Evolutionary conservation across 1,284 basidiomycete species (phyloP).

Genomic region (Leccinum idahoense): DNA sequence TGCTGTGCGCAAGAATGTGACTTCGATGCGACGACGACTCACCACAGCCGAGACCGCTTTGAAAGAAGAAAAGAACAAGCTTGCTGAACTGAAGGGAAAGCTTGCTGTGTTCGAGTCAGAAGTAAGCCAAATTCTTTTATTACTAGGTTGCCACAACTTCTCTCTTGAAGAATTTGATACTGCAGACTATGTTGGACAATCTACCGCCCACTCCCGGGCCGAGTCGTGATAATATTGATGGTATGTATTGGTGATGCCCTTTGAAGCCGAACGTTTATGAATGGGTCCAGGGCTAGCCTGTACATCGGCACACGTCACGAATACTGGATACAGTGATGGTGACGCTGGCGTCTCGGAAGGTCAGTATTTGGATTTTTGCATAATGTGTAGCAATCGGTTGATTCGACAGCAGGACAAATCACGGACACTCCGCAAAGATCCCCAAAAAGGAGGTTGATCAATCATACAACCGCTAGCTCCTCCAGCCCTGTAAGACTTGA

Average conservation of each 20-base stretch:
- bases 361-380: too few relatives aligned
- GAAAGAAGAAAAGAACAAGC: background rate
- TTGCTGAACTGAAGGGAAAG: background rate
- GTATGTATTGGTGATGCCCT: too few relatives aligned
- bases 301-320: too few relatives aligned
- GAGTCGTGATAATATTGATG: too few relatives aligned
- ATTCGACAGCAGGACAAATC: background rate
- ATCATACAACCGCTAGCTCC: background rate
- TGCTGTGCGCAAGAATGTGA: background rate
- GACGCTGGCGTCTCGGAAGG: too few relatives aligned
- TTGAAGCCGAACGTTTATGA: too few relatives aligned
- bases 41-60: background rate
- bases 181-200: background rate
- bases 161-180: background rate
- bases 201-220: background rate
- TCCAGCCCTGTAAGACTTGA: background rate
- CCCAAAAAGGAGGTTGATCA: background rate
- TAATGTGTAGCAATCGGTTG: background rate
- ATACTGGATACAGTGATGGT: too few relatives aligned
- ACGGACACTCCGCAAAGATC: background rate
- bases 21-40: background rate
- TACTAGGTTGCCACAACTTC: too few relatives aligned
- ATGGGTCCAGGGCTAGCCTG: too few relatives aligned
- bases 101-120: background rate
- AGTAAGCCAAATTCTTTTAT: background rate